These are phyloP conservation scores for Anacardium occidentale DNA, from an alignment of 345 rosid genomes.

Conservation along the genomic window DNA sequence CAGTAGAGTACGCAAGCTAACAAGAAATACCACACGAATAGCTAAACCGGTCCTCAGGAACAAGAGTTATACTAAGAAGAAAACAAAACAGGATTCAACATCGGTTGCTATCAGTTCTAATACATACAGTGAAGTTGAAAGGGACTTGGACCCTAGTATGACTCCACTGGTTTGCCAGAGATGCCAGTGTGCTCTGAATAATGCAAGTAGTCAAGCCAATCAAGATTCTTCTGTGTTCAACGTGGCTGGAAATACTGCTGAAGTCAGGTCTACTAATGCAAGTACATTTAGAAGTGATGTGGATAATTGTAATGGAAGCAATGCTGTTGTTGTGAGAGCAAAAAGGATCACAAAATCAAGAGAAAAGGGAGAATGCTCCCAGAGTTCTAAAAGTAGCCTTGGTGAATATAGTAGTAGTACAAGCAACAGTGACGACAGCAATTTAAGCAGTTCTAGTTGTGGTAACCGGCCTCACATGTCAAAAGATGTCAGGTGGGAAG, in stretches of 20 bases:
- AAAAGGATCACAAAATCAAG: conserved; percentile 48
- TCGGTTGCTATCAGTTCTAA: conserved; percentile 29
- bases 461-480: conserved; percentile 97
- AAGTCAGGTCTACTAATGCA: conserved; percentile 34
- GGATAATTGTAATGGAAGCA: conserved; percentile 32
- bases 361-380: conserved; percentile 76
- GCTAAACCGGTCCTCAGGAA: conserved; percentile 55
- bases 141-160: conserved; percentile 30
- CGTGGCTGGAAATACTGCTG: conserved; percentile 32
- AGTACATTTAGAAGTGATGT: conserved; percentile 31
- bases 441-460: conserved; percentile 76
- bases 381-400: conserved; percentile 84
- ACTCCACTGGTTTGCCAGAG: conserved; percentile 70
- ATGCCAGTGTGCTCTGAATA: conserved; percentile 65
- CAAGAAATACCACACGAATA: conserved; percentile 47
- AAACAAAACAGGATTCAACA: conserved; percentile 44
- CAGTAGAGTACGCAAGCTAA: conserved; percentile 44
- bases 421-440: conserved; percentile 82
- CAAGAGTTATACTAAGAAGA: conserved; percentile 54
- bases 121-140: conserved; percentile 29
- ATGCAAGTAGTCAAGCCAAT: conserved; percentile 39
- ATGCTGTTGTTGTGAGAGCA: conserved; percentile 26
- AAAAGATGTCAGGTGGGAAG: conserved; percentile 85
- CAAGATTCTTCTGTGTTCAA: conserved; percentile 30
- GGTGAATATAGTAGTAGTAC: conserved; percentile 81